Evolutionary conservation across 495 filamentous ascomycete species (phyloP), one percentile per base, ranked within the genome.

Genomic region (Penicillium paradoxum): DNA sequence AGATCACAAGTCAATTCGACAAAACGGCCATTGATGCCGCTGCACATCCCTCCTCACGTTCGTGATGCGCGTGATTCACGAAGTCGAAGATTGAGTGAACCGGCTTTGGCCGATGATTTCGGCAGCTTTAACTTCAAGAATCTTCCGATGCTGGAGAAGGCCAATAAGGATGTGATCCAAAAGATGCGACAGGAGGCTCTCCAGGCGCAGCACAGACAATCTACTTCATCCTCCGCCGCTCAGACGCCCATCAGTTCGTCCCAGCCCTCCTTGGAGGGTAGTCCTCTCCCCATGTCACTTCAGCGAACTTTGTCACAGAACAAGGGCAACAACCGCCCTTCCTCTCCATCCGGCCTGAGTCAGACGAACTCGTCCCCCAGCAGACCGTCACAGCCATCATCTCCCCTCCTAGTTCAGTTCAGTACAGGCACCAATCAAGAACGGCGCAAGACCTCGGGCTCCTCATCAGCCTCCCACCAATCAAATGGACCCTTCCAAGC

Each of bases 41-140:
- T 98, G 18, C 91, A 96, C 58, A 98, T 98, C 34, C 93, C 93
- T 34, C 89, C 92, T 9, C 93, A 98, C 66, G 93, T 98, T 22
- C 88, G 91, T 25, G 90, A 95, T 60, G 79, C 74, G 34, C 86
- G 73, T n/a, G 77, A 79, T 58, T 72, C 87, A 7, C 90, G 95
- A 59, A 92, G 80, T 58, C 80, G 93, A 53, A 80, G 93, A 58
- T 73, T 97, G 32, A 97, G 93, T 64, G 93, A 98, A 69, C 93
- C 93, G 2, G 83, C 91, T 17, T 76, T 83, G 30, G 78, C 83
- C 0, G 95, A 97, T 69, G 93, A 98, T 66, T 98, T 98, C 74
- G 93, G 93, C 30, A 89, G 82, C 54, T 98, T 98, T 73, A 80
- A 90, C 29, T 98, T 95, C 78, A 98, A 97, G 73, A 98, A 98